Base-by-base conservation (phyloP, 805 yeast genomes). In the Metschnikowia borealis region DNA sequence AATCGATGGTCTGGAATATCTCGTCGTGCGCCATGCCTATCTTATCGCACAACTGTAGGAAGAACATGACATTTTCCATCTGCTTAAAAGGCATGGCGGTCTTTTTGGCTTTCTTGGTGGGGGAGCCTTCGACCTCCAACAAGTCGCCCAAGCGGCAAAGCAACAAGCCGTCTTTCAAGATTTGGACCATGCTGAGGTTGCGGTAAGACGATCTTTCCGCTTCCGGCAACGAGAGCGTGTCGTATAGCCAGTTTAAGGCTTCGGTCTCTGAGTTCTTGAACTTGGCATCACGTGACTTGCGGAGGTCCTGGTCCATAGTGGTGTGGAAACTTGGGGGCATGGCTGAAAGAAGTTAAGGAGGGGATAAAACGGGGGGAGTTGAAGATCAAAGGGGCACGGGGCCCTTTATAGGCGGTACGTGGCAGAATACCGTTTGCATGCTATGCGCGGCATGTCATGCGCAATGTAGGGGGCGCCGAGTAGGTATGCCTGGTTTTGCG, bases 31-130 rank as follows among this genome's bases (percentile, higher is more conserved):
- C 88, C 2, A 89, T 83, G 2, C 92, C 92, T 47, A 82, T 71
- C 4, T 62, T 47, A 54, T 83, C 79, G 45, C 89, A 82, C 48
- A 84, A 81, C 5, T 74, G 68, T 36, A 89, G 68, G 60, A 89
- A 89, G 55, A 80, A 80, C 45, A 89, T 81, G 33, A 89, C 87
- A 60, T 88, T 88, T 61, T 89, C 96, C 96, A 89, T 89, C 67
- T 84, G 81, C 15, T 69, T 65, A 49, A 88, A 89, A 2, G 95
- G 92, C 84, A 87, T 82, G 46, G 74, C 72, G 10, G 89, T 80
- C 45, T 73, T 74, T 62, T 85, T 87, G 63, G 66, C 83, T 54
- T 75, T 79, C 3, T 73, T 62, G 2, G 69, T 58, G 2, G 73
- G 73, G 31, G 67, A 63, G n/a, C 42, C 23, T 1, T 67, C 63